Conservation (phyloP, 164 flowering plant genomes). For the Saururus chinensis region DNA sequence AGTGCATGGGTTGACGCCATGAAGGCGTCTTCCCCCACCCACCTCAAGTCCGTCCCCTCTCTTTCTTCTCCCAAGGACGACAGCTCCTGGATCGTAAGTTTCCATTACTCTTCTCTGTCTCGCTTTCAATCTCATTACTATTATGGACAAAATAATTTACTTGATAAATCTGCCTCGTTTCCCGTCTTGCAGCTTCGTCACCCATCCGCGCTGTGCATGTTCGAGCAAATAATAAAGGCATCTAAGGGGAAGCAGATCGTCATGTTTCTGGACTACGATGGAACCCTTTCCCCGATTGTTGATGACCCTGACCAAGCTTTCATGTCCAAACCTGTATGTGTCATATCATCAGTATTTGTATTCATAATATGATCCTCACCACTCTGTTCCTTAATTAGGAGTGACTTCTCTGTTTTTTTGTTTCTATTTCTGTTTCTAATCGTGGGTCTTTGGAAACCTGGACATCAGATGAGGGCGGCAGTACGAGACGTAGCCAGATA, state of each 20-base stretch:
- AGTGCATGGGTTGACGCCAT: conserved; percentile 35
- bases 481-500: conserved; percentile 49
- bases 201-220: conserved; percentile 73
- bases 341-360: neutral
- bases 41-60: neutral
- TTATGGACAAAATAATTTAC: no score
- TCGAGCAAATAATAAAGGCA: conserved; percentile 46
- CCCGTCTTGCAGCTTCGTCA: conserved; percentile 12
- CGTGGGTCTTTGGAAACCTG: neutral
- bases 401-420: neutral
- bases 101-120: neutral
- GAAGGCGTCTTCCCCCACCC: neutral
- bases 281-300: conserved; percentile 88
- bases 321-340: conserved; percentile 36
- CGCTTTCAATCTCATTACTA: no score
- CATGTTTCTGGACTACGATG: conserved; percentile 85
- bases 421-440: neutral
- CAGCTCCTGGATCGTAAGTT: neutral
- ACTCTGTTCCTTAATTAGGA: neutral
- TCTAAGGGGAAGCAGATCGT: conserved; percentile 65
- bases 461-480: conserved; percentile 56
- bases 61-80: neutral
- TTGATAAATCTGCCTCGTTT: neutral
- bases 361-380: neutral
- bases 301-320: conserved; percentile 80